These are phyloP conservation scores for Teunomyces barrocoloradensis DNA, from an alignment of 805 yeast species.

Conservation along the genomic window DNA sequence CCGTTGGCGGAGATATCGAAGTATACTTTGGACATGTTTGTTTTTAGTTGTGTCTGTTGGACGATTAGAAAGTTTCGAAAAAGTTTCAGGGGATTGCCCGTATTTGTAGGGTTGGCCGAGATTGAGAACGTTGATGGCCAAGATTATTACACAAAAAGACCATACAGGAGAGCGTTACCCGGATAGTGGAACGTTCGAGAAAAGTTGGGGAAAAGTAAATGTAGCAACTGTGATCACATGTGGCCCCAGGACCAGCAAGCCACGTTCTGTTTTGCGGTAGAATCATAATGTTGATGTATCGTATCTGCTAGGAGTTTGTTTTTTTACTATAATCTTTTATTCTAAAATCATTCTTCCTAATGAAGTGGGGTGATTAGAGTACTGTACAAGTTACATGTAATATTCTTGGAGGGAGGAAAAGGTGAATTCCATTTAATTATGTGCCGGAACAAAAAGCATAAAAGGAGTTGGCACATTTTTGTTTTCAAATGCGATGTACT, in stretches of 20 bases:
- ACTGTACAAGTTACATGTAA: neutral
- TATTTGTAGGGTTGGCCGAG: slow-evolving; percentile 4
- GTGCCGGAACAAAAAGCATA: neutral
- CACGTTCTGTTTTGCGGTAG: too few species aligned
- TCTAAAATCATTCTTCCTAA: too few species aligned
- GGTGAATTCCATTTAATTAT: neutral
- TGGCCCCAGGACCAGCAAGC: too few species aligned
- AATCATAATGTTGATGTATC: too few species aligned
- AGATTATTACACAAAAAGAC: neutral
- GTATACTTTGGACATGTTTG: slow-evolving; percentile 64
- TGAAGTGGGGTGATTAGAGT: neutral
- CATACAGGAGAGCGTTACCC: slow-evolving; percentile 4
- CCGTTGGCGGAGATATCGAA: slow-evolving; percentile 83
- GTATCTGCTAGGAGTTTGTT: too few species aligned
- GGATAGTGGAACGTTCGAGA: slow-evolving; percentile 5
- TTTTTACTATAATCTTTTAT: too few species aligned
- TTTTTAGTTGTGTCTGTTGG: neutral
- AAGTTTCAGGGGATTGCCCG: slow-evolving; percentile 1
- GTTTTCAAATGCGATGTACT: neutral
- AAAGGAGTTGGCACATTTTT: neutral
- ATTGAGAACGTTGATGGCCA: slow-evolving; percentile 5
- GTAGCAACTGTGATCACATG: too few species aligned
- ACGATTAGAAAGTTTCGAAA: slow-evolving; percentile 1
- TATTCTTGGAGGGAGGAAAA: neutral
- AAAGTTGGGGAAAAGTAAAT: neutral